These are phyloP conservation scores for Globisporangium barbulae DNA, from an alignment of 352 stramenopile genomes.

Conservation along the genomic window DNA sequence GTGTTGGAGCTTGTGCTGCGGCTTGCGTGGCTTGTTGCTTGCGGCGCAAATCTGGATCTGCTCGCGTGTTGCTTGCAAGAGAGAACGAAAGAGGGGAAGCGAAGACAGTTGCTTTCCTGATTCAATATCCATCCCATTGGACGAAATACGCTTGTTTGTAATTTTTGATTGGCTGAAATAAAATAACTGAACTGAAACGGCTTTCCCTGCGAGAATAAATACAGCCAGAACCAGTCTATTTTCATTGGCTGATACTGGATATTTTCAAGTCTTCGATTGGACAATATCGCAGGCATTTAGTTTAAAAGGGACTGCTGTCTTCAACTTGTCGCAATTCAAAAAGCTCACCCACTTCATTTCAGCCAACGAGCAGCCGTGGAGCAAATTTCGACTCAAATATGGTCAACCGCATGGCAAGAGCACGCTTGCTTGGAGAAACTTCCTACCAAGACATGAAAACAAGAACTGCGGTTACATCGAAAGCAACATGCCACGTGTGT, in stretches of 20 bases:
- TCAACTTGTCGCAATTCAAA: too few relatives aligned
- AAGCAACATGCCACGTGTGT: too few relatives aligned
- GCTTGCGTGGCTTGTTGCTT: background rate
- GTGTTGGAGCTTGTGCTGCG: background rate
- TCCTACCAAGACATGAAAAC: too few relatives aligned
- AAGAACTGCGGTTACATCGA: too few relatives aligned
- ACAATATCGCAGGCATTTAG: background rate
- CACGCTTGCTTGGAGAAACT: too few relatives aligned
- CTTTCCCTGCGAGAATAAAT: background rate
- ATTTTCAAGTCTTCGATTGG: background rate
- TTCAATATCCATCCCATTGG: background rate
- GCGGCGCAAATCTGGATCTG: constrained; percentile 8
- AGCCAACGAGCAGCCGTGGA: too few relatives aligned
- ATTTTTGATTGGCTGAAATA: too few relatives aligned
- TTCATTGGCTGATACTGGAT: background rate
- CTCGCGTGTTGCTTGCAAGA: background rate
- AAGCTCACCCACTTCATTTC: too few relatives aligned
- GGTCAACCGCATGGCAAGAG: too few relatives aligned
- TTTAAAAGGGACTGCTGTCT: too few relatives aligned
- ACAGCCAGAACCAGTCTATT: background rate
- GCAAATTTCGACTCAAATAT: too few relatives aligned
- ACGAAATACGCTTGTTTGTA: too few relatives aligned
- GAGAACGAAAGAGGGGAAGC: background rate
- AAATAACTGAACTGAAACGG: background rate
- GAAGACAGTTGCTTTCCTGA: background rate